Evolutionary conservation across 2,329 filamentous ascomycete genomes (phyloP), one percentile per base, ranked within the genome.

Genomic region (Hymenoscyphus linearis): DNA sequence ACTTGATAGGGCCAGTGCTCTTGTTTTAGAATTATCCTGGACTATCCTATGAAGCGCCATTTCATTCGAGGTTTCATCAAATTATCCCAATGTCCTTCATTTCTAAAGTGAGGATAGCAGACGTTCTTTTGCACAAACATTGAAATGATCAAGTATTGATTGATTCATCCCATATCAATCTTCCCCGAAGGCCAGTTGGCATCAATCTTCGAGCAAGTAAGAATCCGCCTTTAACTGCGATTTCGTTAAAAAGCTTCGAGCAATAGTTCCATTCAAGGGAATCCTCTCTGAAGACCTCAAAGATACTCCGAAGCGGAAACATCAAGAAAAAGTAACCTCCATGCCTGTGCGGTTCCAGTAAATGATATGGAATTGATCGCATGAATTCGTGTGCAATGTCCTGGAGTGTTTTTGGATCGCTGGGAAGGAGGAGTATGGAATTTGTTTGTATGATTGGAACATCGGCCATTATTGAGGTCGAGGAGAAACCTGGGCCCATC

Each of bases 201-300:
- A 60, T 62, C 44, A 64, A 57, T 9, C 58, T 52, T 12, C 62
- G 60, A 55, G 60, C 58, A 26, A 64, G 26, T 26, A 62, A 52
- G 56, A 63, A 66, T 3, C 64, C 64, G 6, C 64, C 62, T 1
- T 59, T 55, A 10, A 62, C 61, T 6, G 64, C 62, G 56, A 66
- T 60, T 34, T 63, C 57, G 12, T 47, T 55, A 25, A 66, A 61
- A 2, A 40, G 40, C 31, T 37, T 59, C 9, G 57, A 25, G 26
- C 64, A 52, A 54, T 64, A 66, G 16, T 54, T 16, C 58, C 62
- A 62, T 27, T 64, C 62, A 16, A 27, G 44, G 35, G 37, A 59
- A 16, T 62, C 61, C n/a, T 55, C 52, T 34, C 14, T 47, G 22
- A 63, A 66, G 3, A 63, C 44, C 35, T 64, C 64, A 53, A 63